Evolutionary conservation across 768 basidiomycete genomes (phyloP), one percentile per base, ranked within the genome.

Genomic region (Suillus ampliporus): DNA sequence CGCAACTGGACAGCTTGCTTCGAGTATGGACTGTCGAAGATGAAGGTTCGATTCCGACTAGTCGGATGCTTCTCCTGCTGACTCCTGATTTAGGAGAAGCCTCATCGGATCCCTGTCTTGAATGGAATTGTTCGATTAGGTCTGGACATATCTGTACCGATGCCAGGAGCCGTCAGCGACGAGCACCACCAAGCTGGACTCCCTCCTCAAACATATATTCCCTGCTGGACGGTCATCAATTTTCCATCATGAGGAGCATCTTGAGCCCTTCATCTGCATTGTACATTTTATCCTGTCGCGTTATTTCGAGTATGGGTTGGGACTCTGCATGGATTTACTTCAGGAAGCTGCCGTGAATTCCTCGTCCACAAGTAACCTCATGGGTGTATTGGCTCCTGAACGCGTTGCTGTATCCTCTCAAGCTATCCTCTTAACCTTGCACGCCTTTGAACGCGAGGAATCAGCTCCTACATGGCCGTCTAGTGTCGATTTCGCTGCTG

Each of bases 71-170:
- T 26, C n/a, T 58, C 47, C 64, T 61, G 64, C 48, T 66, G 34
- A 53, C 38, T 34, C 1, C 56, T 47, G 19, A 41, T 19, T n/a
- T 61, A 97, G 94, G 95, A 97, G 68, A 91, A 90, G 65, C 80
- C 87, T 1, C 81, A 84, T 60, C 86, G 94, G 14, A 78, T 85
- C 0, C 82, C 86, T 2, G 84, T 93, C 23, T 80, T 96, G 78
- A 96, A 95, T 67, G 92, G 92, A 14, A 85, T 92, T 61, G 72
- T 94, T 65, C 88, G 96, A 10, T 76, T 97, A n/a, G 46, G 77
- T 95, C 38, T 98, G 95, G 96, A 93, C 95, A 2, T 98, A 97
- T 74, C 81, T 97, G n/a, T 96, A 94, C 71, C 89, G 96, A 17
- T 96, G 94, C 71, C 88, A 90, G 65, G 96, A 98, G 74, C 84